A percentile compares a stretch with the other conserved stretches of the same genome.
Conservation (phyloP, 192 early-diverging fungal species). For the Backusella psychrophila region DNA sequence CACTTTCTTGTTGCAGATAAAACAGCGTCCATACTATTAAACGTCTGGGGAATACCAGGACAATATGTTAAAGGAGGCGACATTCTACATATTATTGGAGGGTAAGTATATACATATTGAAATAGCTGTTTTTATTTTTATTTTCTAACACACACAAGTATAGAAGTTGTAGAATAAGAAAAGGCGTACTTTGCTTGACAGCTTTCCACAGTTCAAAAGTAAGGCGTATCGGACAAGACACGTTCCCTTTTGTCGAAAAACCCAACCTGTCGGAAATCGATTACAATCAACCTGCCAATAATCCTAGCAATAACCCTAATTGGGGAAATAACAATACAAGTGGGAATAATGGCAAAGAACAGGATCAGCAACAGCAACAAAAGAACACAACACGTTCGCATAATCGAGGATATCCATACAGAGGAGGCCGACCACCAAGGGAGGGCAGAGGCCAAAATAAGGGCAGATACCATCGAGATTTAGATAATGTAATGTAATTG, state of each 20-base stretch:
- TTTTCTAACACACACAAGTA: background rate
- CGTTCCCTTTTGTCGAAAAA: conserved; percentile 33
- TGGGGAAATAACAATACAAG: background rate
- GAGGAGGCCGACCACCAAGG: background rate
- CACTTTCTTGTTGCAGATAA: conserved; percentile 62
- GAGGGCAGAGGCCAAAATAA: background rate
- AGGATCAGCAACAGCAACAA: background rate
- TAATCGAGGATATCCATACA: background rate
- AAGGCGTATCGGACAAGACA: conserved; percentile 57
- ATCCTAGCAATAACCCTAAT: background rate
- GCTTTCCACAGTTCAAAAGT: conserved; percentile 50
- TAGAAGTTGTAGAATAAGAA: conserved; percentile 51
- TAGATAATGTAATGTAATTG: background rate
- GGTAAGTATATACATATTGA: conserved; percentile 24
- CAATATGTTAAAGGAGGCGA: conserved; percentile 54
- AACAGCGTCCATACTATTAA: conserved; percentile 57
- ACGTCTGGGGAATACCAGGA: conserved; percentile 55
- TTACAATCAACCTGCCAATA: background rate
- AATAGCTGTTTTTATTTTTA: background rate
- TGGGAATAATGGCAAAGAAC: background rate
- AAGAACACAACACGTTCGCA: background rate
- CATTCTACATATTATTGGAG: conserved; percentile 53
- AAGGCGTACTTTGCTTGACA: conserved; percentile 53
- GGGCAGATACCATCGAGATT: background rate
- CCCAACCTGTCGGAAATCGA: conserved; percentile 34